Conservation (phyloP, 495 filamentous ascomycete species). For the Penicillium ucsense region DNA sequence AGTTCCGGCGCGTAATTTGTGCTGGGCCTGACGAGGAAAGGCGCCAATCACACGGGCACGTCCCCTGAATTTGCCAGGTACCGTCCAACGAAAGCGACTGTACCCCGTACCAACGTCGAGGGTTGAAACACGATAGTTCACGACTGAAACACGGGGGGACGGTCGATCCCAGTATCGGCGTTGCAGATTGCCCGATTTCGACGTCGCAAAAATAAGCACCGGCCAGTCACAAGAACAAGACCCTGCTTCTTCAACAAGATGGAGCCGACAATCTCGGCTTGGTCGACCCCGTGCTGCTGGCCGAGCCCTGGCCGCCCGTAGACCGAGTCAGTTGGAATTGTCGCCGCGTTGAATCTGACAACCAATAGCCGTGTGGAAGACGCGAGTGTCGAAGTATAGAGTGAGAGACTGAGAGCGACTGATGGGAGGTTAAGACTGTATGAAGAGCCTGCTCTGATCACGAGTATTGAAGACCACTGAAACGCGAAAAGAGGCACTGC, state of each 20-base stretch:
- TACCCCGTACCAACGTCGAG: conserved; percentile 4
- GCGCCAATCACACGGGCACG: conserved; percentile 10
- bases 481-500: background rate
- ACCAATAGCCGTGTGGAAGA: background rate
- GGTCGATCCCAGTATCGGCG: conserved; percentile 10
- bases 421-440: no score
- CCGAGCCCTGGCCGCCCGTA: no score
- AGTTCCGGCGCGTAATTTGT: background rate
- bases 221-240: background rate
- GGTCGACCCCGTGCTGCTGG: no score
- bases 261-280: no score
- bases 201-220: background rate
- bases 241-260: no score
- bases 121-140: conserved; percentile 25
- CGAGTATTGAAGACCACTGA: no score
- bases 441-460: no score
- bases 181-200: conserved; percentile 11
- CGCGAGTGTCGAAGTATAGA: no score
- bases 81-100: conserved; percentile 19
- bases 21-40: background rate
- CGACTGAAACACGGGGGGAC: conserved; percentile 24
- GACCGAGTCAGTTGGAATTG: no score
- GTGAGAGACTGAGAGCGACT: no score
- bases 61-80: conserved; percentile 6
- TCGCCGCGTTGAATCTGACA: background rate